Evolutionary conservation across 129 eudicot species (phyloP).

Genomic region (Artemisia tridentata): DNA sequence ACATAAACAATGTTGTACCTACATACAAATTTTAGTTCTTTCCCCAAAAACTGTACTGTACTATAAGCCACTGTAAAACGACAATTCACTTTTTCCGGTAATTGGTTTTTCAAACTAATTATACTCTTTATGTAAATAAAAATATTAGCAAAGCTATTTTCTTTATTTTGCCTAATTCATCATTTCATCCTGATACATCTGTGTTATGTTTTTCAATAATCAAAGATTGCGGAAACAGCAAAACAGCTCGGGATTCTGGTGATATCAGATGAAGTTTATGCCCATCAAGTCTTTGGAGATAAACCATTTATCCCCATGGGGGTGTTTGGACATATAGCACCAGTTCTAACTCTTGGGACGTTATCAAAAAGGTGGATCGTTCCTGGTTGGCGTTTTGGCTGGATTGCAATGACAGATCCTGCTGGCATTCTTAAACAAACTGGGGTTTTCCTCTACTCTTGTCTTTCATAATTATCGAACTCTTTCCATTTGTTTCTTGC

Average conservation of each 20-base stretch:
- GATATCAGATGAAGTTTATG: conserved; percentile 59
- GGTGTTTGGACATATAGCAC: conserved; percentile 45
- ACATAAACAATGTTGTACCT: background rate
- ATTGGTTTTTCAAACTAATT: no score
- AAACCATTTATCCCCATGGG: conserved; percentile 58
- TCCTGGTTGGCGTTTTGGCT: conserved; percentile 66
- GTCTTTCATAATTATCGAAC: background rate
- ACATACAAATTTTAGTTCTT: no score
- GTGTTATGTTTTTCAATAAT: background rate
- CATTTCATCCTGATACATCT: no score
- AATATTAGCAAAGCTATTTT: no score
- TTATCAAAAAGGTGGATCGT: conserved; percentile 58
- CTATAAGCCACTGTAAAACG: no score
- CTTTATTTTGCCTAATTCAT: background rate
- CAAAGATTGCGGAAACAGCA: conserved; percentile 56
- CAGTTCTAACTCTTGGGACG: conserved; percentile 53
- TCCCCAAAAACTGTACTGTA: no score
- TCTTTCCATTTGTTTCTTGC: background rate
- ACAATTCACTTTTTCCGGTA: no score
- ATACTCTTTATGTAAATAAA: no score
- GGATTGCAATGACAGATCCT: conserved; percentile 49
- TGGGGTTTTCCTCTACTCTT: conserved; percentile 33
- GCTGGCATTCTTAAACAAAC: conserved; percentile 33
- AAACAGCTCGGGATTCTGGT: conserved; percentile 48
- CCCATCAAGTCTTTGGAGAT: conserved; percentile 43